Evolutionary conservation across 192 early-diverging fungal genomes (phyloP).

Genomic region (Backusella liffmaniae): DNA sequence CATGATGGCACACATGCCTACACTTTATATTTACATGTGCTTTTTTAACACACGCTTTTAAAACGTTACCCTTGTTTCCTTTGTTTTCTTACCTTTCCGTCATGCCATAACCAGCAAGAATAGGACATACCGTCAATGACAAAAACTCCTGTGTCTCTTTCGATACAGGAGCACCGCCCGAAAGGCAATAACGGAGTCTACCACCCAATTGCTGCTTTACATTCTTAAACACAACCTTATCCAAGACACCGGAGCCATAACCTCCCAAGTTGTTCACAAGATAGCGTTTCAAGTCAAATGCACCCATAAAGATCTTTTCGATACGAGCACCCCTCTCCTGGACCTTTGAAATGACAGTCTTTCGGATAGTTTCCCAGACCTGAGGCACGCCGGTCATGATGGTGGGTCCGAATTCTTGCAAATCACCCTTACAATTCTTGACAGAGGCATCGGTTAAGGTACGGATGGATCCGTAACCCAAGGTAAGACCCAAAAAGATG

Average conservation of each 20-base stretch:
- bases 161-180: slow-evolving; percentile 91
- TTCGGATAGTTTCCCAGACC: slow-evolving; percentile 57
- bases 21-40: neutral
- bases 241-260: slow-evolving; percentile 68
- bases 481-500: slow-evolving; percentile 36
- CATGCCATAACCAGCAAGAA: slow-evolving; percentile 89
- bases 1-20: slow-evolving; percentile 64
- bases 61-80: neutral
- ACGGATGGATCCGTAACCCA: slow-evolving; percentile 57
- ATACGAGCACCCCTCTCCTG: slow-evolving; percentile 43
- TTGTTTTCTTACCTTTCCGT: slow-evolving; percentile 2
- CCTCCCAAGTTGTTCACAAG: slow-evolving; percentile 47
- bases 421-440: slow-evolving; percentile 63
- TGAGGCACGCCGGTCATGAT: slow-evolving; percentile 63
- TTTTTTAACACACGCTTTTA: neutral
- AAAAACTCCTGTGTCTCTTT: slow-evolving; percentile 85
- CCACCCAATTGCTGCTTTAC: slow-evolving; percentile 85
- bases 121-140: slow-evolving; percentile 65
- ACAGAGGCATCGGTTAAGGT: slow-evolving; percentile 59
- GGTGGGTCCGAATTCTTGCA: slow-evolving; percentile 58
- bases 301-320: slow-evolving; percentile 73
- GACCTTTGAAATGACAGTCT: slow-evolving; percentile 38
- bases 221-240: slow-evolving; percentile 80
- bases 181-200: slow-evolving; percentile 71
- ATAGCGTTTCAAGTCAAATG: slow-evolving; percentile 70